These are phyloP conservation scores for Penicillium tannophilum DNA, from an alignment of 495 filamentous ascomycete species.

Conservation along the genomic window DNA sequence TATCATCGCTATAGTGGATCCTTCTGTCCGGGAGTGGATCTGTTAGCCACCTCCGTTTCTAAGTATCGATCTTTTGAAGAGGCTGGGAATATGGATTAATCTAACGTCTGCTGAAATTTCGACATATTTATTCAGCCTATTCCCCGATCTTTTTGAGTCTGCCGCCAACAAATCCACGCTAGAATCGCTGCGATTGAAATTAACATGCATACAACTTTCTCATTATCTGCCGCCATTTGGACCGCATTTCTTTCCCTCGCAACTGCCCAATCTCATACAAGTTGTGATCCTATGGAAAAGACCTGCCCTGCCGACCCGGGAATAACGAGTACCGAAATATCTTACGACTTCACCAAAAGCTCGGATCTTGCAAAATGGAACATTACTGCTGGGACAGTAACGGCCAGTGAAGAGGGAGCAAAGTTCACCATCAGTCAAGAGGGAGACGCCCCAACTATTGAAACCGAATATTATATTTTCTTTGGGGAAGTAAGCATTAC, in stretches of 20 bases:
- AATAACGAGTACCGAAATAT: slow-evolving; percentile 47
- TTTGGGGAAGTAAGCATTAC: slow-evolving; percentile 58
- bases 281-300: slow-evolving; percentile 1
- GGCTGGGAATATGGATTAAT: slow-evolving; percentile 1
- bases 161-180: neutral
- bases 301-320: slow-evolving; percentile 63
- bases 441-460: slow-evolving; percentile 73
- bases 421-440: slow-evolving; percentile 71
- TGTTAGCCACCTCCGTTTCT: neutral
- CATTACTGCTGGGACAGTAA: slow-evolving; percentile 57
- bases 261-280: neutral
- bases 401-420: slow-evolving; percentile 54
- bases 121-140: neutral
- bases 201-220: neutral
- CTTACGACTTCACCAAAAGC: slow-evolving; percentile 59
- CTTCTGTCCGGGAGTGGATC: neutral
- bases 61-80: slow-evolving; percentile 1
- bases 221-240: neutral
- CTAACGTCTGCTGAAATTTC: neutral
- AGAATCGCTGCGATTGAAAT: neutral
- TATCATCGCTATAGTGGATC: neutral
- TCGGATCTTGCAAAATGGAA: slow-evolving; percentile 47
- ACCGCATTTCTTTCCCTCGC: neutral
- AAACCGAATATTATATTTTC: slow-evolving; percentile 19
- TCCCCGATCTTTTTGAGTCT: neutral